Conservation (phyloP, 345 rosid species). For the Viola odorata region DNA sequence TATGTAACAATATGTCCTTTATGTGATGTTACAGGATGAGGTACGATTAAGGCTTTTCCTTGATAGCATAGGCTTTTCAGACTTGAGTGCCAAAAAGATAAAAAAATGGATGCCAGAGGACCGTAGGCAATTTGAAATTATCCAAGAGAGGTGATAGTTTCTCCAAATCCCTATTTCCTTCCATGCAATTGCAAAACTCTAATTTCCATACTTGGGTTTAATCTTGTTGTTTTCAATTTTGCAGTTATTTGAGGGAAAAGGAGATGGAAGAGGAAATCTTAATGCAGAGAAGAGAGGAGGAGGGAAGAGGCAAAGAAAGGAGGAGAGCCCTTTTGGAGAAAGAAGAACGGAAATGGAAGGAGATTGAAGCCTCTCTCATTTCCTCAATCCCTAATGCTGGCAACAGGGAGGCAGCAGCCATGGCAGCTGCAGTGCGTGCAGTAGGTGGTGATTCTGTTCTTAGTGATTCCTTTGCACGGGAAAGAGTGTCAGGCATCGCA, state of each 20-base stretch:
- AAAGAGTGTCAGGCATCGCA: constrained; percentile 97
- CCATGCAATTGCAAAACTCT: not conserved
- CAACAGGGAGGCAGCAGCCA: constrained; percentile 98
- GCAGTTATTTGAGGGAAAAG: constrained; percentile 92
- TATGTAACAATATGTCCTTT: constrained; percentile 3
- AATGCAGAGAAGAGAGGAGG: constrained; percentile 99
- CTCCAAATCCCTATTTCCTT: constrained; percentile 4
- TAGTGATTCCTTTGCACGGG: constrained; percentile 98
- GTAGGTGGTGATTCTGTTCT: constrained; percentile 99
- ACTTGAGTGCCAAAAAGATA: constrained; percentile 95
- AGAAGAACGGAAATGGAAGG: constrained; percentile 99
- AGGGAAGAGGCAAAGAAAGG: constrained; percentile 98
- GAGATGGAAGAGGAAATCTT: constrained; percentile 99
- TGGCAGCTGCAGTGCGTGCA: constrained; percentile 99
- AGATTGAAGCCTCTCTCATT: constrained; percentile 98
- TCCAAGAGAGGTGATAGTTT: constrained; percentile 81
- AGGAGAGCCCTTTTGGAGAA: constrained; percentile 95
- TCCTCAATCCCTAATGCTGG: constrained; percentile 99
- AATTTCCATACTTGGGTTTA: constrained; percentile 4
- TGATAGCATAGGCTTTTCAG: constrained; percentile 97
- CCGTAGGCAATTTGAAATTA: constrained; percentile 91
- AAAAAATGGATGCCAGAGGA: constrained; percentile 99
- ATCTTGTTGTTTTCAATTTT: constrained; percentile 6
- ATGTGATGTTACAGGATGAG: constrained; percentile 60
- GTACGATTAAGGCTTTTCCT: constrained; percentile 96